Evolutionary conservation across 2,329 filamentous ascomycete genomes (phyloP).

Genomic region (Cadophora sp.): DNA sequence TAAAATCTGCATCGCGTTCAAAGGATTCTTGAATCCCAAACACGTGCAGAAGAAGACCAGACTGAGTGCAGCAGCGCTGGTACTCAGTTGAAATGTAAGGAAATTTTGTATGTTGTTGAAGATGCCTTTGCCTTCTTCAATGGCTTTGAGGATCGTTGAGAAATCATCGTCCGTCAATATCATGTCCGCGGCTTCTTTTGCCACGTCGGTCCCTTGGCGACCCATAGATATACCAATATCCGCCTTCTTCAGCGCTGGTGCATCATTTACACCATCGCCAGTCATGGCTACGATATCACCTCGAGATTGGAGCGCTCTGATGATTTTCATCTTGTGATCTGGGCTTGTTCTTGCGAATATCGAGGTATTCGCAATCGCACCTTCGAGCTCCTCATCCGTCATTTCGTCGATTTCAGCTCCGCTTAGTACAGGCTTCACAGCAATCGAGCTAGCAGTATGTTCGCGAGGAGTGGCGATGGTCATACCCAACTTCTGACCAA

Average conservation of each 20-base stretch:
- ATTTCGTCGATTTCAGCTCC: slow-evolving; percentile 95
- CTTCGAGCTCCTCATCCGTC: slow-evolving; percentile 82
- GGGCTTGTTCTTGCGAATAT: slow-evolving; percentile 97
- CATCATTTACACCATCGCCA: slow-evolving; percentile 97
- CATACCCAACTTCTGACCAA: slow-evolving; percentile 96
- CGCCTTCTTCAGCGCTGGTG: slow-evolving; percentile 93
- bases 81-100: slow-evolving; percentile 96
- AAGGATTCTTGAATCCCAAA: slow-evolving; percentile 90
- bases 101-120: slow-evolving; percentile 99
- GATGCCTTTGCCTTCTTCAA: slow-evolving; percentile 98
- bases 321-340: slow-evolving; percentile 98
- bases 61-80: slow-evolving; percentile 89
- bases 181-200: slow-evolving; percentile 96
- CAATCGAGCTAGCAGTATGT: slow-evolving; percentile 60
- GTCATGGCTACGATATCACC: slow-evolving; percentile 99
- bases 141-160: slow-evolving; percentile 89
- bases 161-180: slow-evolving; percentile 90
- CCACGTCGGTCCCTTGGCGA: slow-evolving; percentile 91
- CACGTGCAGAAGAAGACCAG: slow-evolving; percentile 92
- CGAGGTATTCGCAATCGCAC: slow-evolving; percentile 85
- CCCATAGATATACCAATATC: slow-evolving; percentile 99
- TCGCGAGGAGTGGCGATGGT: slow-evolving; percentile 66
- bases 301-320: slow-evolving; percentile 86
- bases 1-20: slow-evolving; percentile 99
- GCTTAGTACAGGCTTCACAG: slow-evolving; percentile 75